Conservation (phyloP, 163 green algal species). For the Trebouxia gelatinosa region DNA sequence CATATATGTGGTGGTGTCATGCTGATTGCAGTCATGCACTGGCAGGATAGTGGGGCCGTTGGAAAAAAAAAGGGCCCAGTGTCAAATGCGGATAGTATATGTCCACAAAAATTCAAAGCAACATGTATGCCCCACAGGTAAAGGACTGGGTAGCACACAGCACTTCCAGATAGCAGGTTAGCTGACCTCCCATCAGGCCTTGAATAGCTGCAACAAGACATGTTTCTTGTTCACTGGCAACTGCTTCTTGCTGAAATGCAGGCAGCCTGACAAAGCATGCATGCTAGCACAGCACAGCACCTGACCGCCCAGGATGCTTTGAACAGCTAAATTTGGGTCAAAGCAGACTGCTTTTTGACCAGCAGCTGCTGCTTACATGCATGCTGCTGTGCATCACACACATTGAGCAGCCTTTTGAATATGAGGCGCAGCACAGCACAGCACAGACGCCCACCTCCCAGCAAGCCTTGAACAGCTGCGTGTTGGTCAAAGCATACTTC, state of each 20-base stretch:
- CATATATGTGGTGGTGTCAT: background rate
- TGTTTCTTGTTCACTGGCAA: no score
- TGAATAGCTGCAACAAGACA: slow-evolving; percentile 5
- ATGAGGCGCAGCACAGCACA: no score
- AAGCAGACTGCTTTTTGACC: slow-evolving; percentile 46
- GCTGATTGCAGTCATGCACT: background rate
- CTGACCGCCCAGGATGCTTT: slow-evolving; percentile 8
- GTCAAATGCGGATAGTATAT: background rate
- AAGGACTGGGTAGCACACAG: background rate
- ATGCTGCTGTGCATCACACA: no score
- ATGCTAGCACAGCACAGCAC: no score
- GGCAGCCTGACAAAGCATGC: no score
- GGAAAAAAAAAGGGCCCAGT: background rate
- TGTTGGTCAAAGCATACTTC: slow-evolving; percentile 42
- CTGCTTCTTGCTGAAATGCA: no score
- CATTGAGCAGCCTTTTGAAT: no score
- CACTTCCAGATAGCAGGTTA: background rate
- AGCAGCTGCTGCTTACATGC: no score
- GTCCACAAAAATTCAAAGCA: no score
- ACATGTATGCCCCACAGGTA: no score
- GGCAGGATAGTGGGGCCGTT: background rate
- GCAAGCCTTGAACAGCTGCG: slow-evolving; percentile 45
- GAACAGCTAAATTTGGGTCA: slow-evolving; percentile 23
- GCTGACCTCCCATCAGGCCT: slow-evolving; percentile 16
- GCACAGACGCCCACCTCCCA: background rate